A percentile compares a stretch with the other conserved stretches of the same genome.
These are phyloP conservation scores for Backusella circina DNA, from an alignment of 192 early-diverging fungal genomes.

Conservation along the genomic window DNA sequence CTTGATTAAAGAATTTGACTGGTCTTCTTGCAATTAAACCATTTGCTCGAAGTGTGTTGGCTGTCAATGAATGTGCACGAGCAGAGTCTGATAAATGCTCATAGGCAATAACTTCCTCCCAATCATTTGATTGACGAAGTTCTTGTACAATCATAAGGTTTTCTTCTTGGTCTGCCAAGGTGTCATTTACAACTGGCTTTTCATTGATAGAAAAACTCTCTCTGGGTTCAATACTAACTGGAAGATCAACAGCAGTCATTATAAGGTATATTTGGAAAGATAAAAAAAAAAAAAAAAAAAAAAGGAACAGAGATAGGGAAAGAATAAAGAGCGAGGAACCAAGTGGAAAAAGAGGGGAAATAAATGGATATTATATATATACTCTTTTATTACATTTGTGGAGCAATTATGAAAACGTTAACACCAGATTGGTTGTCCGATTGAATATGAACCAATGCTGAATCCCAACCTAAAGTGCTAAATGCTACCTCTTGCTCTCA, in stretches of 20 bases:
- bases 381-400: not conserved
- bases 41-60: constrained; percentile 42
- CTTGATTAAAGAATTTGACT: constrained; percentile 48
- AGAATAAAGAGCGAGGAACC: not conserved
- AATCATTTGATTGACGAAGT: constrained; percentile 15
- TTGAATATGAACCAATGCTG: not conserved
- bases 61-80: constrained; percentile 30
- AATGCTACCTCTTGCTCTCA: not conserved
- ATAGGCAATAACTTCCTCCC: constrained; percentile 33
- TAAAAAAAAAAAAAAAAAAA: constrained; percentile 6
- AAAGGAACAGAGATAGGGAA: not conserved
- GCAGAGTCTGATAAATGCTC: constrained; percentile 24
- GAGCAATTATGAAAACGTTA: not conserved
- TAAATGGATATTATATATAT: not conserved
- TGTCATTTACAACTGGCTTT: not conserved
- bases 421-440: not conserved
- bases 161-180: constrained; percentile 11
- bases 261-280: not conserved
- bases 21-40: constrained; percentile 50
- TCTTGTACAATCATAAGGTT: not conserved
- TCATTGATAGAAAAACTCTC: not conserved
- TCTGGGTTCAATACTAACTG: not conserved
- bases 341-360: not conserved
- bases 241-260: not conserved
- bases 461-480: not conserved